Conservation (phyloP, 805 yeast species). For the Spathaspora hagerdaliae region DNA sequence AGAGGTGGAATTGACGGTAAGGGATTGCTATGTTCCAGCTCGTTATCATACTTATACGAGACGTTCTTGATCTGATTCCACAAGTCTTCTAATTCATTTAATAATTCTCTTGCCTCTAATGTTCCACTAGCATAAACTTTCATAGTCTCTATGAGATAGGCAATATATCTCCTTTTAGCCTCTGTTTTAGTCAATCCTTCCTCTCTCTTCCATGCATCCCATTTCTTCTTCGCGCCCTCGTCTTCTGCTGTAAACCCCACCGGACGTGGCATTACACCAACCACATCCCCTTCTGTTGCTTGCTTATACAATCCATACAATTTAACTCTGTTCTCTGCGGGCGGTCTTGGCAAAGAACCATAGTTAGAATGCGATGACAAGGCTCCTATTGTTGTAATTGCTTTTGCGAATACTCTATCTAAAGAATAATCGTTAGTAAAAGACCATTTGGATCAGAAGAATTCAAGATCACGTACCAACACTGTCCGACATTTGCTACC, state of each 20-base stretch:
- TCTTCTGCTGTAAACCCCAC: slow-evolving; percentile 57
- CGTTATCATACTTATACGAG: slow-evolving; percentile 29
- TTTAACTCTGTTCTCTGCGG: slow-evolving; percentile 61
- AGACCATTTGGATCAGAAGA: too few species aligned
- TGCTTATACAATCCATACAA: slow-evolving; percentile 84
- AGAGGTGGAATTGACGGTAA: slow-evolving; percentile 33
- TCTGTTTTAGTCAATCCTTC: slow-evolving; percentile 65
- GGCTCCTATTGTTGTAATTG: slow-evolving; percentile 73
- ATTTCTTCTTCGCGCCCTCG: slow-evolving; percentile 65
- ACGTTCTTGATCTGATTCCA: slow-evolving; percentile 70
- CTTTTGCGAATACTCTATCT: slow-evolving; percentile 80
- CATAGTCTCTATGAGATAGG: slow-evolving; percentile 70
- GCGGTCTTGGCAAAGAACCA: slow-evolving; percentile 71
- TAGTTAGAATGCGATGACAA: slow-evolving; percentile 61
- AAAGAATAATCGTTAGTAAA: background rate
- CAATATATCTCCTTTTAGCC: slow-evolving; percentile 70
- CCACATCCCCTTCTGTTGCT: slow-evolving; percentile 84
- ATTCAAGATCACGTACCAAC: too few species aligned
- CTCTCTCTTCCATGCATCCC: slow-evolving; percentile 83
- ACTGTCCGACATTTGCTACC: too few species aligned
- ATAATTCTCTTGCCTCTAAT: slow-evolving; percentile 59
- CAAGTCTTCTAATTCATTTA: slow-evolving; percentile 63
- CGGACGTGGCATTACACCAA: slow-evolving; percentile 64
- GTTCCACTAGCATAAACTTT: slow-evolving; percentile 63
- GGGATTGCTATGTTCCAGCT: slow-evolving; percentile 18